Evolutionary conservation across 2,329 filamentous ascomycete genomes (phyloP), one percentile per base, ranked within the genome.

Genomic region (Aspergillus sp.): DNA sequence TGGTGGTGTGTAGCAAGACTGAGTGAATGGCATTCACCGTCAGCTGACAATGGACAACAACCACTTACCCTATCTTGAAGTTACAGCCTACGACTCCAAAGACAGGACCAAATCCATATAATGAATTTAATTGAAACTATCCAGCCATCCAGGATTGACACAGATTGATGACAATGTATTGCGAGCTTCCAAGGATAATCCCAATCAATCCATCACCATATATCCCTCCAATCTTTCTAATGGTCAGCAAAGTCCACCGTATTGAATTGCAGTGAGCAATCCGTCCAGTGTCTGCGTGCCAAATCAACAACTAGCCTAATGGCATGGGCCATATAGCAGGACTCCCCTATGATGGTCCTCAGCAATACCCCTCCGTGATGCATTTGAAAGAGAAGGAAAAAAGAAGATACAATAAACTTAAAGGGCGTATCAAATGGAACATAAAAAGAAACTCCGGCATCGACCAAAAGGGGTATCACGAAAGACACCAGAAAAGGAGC

Each of bases 121-220:
- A 50, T 49, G 50, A 46, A 47, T 53, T 50, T n/a, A 50, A 57
- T 58, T 57, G 47, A 47, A 47, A 46, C 41, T 55, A 56, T 51
- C 47, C 50, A 46, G 47, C 27, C 48, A 46, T 38, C 54, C 47
- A 48, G 41, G 23, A 46, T 48, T 33, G 19, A 39, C 47, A 44
- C 37, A n/a, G 22, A 30, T 35, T 30, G 23, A 23, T 33, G 15
- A 44, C 44, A 39, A 15, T 45, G 46, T 25, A 49, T 49, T 52
- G 45, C 37, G 33, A 49, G 51, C 45, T 35, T 47, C 38, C 50
- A 44, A 43, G 46, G 43, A 54, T 50, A 49, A 39, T 49, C 46
- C 49, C 47, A 46, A 51, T 51, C 46, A 47, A 48, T 44, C 47
- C 37, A 53, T 44, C 47, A 49, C 43, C 25, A 35, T 13, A n/a